phyloP scores from a whole-genome alignment of 2,329 filamentous ascomycete genomes.

The Bipolaris victoriae region DNA sequence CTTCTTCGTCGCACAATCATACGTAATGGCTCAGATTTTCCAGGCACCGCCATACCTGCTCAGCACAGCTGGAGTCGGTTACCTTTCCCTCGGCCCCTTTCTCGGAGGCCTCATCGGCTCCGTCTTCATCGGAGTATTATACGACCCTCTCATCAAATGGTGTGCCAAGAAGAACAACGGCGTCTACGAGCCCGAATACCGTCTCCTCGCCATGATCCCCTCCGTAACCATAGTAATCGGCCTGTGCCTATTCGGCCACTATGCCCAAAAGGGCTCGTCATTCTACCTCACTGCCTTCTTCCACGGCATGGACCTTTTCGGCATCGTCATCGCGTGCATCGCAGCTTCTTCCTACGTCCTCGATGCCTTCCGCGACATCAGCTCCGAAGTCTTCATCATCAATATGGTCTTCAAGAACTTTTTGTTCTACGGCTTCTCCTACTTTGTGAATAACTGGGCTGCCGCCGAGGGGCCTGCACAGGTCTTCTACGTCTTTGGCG shows the following conservation, averaged over 20 bases:
- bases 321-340: slow-evolving; percentile 42
- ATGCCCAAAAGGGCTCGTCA: slow-evolving; percentile 29
- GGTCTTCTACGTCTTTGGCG: slow-evolving; percentile 51
- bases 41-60: slow-evolving; percentile 56
- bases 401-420: slow-evolving; percentile 55
- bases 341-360: slow-evolving; percentile 47
- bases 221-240: slow-evolving; percentile 45
- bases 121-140: slow-evolving; percentile 27
- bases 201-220: slow-evolving; percentile 48
- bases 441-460: slow-evolving; percentile 54
- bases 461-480: slow-evolving; percentile 41
- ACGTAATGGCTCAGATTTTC: slow-evolving; percentile 57
- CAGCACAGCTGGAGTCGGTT: slow-evolving; percentile 51
- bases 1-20: slow-evolving; percentile 53
- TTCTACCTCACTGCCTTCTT: slow-evolving; percentile 43
- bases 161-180: slow-evolving; percentile 58
- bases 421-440: slow-evolving; percentile 52
- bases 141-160: slow-evolving; percentile 50
- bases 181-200: slow-evolving; percentile 63
- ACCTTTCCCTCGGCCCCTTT: slow-evolving; percentile 52
- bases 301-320: slow-evolving; percentile 45
- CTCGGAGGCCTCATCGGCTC: slow-evolving; percentile 46
- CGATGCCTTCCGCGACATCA: slow-evolving; percentile 51
- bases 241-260: slow-evolving; percentile 50
- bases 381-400: slow-evolving; percentile 53